Conservation (phyloP, 2,329 filamentous ascomycete species). For the Colletotrichum sp. region DNA sequence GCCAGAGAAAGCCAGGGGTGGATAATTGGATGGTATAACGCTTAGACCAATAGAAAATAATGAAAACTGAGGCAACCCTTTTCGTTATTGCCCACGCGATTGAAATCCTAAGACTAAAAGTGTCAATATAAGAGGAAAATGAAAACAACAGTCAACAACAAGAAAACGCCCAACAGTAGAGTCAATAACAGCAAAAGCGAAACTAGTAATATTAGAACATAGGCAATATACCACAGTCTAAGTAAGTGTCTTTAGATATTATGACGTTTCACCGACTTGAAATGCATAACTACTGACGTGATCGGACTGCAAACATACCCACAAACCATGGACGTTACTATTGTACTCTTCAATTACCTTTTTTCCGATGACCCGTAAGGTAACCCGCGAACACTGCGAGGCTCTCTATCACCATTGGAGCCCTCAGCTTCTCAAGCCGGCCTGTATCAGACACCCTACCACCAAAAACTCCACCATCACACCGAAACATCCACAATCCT, state of each 20-base stretch:
- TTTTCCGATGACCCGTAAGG: neutral
- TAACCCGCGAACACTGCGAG: neutral
- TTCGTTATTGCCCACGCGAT: too few relatives aligned
- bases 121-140: neutral
- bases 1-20: neutral
- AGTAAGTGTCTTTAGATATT: neutral
- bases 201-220: neutral
- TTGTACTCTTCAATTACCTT: neutral
- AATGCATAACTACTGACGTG: too few relatives aligned
- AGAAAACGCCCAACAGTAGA: neutral
- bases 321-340: neutral
- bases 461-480: neutral
- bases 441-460: neutral
- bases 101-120: neutral
- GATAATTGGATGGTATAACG: neutral
- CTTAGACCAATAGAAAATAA: fast-evolving
- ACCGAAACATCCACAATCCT: neutral
- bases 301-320: neutral
- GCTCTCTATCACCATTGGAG: neutral
- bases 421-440: neutral
- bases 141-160: neutral
- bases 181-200: neutral
- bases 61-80: too few relatives aligned
- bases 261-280: neutral
- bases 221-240: neutral